Percentiles rank a stretch among this genome's conserved stretches.
Evolutionary conservation across 1,284 basidiomycete species (phyloP).

Genomic region (Ustanciosporium gigantosporum): DNA sequence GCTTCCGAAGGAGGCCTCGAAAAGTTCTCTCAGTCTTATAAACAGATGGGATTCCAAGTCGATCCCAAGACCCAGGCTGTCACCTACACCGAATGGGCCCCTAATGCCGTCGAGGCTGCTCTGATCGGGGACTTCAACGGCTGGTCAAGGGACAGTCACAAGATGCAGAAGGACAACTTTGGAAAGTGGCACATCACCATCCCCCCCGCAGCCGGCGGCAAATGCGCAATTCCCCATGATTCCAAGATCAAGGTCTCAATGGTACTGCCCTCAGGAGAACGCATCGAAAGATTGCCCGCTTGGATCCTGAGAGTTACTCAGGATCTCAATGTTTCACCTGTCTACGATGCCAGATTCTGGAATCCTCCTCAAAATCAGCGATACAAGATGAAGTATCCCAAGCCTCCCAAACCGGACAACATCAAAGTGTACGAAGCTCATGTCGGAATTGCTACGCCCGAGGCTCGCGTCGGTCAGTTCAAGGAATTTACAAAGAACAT

Average conservation of each 20-base stretch:
- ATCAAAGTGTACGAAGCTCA: conserved; percentile 95
- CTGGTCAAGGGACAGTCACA: conserved; percentile 75
- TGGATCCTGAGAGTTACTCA: conserved; percentile 97
- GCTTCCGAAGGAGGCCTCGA: conserved; percentile 71
- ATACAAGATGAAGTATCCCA: conserved; percentile 81
- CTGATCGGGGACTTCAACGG: conserved; percentile 94
- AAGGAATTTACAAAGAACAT: conserved; percentile 83
- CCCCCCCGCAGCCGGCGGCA: conserved; percentile 66
- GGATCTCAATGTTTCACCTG: conserved; percentile 82
- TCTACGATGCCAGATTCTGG: conserved; percentile 98
- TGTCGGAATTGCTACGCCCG: conserved; percentile 91
- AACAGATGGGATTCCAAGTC: conserved; percentile 81
- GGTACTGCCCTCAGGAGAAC: conserved; percentile 74
- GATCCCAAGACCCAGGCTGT: conserved; percentile 71
- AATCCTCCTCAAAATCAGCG: conserved; percentile 76
- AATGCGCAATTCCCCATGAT: conserved; percentile 86
- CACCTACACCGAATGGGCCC: conserved; percentile 92
- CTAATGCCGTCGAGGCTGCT: conserved; percentile 78
- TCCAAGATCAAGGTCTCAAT: conserved; percentile 76
- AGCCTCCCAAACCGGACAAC: conserved; percentile 71
- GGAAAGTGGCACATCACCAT: conserved; percentile 90
- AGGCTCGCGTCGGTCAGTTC: conserved; percentile 86
- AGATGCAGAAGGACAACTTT: conserved; percentile 87
- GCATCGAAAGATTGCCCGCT: conserved; percentile 86
- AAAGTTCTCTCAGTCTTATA: conserved; percentile 82